Evolutionary conservation across 1,139 yeast species (phyloP).

Genomic region (Hansenula sp.): DNA sequence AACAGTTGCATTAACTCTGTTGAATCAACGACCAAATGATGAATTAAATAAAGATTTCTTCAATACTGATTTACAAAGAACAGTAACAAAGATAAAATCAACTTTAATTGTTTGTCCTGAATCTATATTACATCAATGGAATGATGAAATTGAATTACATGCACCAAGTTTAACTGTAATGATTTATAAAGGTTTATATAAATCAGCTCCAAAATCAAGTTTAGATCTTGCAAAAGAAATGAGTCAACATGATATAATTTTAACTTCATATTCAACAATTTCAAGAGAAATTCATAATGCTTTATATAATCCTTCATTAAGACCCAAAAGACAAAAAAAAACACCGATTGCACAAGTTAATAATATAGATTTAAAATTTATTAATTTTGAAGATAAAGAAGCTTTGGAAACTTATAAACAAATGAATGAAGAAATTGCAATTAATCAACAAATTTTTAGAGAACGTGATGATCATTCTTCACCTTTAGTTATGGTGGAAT

Average conservation of each 20-base stretch:
- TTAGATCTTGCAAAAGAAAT: conserved; percentile 32
- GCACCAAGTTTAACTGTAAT: conserved; percentile 56
- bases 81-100: conserved; percentile 54
- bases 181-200: conserved; percentile 57
- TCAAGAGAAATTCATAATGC: conserved; percentile 82
- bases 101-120: conserved; percentile 84
- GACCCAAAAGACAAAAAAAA: conserved; percentile 43
- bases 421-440: conserved; percentile 19
- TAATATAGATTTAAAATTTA: background rate
- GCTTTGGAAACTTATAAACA: conserved; percentile 12
- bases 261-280: conserved; percentile 70
- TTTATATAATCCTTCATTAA: conserved; percentile 42
- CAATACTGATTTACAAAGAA: conserved; percentile 26
- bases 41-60: conserved; percentile 19
- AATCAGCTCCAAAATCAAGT: conserved; percentile 36
- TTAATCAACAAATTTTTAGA: conserved; percentile 9
- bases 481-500: conserved; percentile 78
- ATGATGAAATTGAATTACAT: conserved; percentile 58
- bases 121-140: conserved; percentile 82
- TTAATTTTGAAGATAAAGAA: conserved; percentile 12
- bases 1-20: conserved; percentile 55
- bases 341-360: background rate
- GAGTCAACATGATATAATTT: conserved; percentile 65
- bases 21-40: conserved; percentile 45
- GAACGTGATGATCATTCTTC: conserved; percentile 57